These are phyloP conservation scores for Suhomyces kunorum DNA, from an alignment of 1,139 yeast species.

Conservation along the genomic window DNA sequence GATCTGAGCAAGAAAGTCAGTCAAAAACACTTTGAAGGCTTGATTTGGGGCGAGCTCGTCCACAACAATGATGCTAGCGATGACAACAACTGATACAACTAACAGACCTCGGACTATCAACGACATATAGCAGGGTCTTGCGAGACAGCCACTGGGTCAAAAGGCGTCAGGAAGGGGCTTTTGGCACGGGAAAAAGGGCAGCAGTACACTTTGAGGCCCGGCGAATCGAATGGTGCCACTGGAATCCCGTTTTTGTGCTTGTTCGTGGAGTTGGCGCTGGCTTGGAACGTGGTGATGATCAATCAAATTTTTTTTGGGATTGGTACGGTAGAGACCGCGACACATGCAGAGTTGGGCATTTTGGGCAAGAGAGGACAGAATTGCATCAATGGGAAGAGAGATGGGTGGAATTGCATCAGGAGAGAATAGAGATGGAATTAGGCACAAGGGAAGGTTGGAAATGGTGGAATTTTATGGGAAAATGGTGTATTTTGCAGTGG, in stretches of 20 bases:
- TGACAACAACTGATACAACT: not conserved
- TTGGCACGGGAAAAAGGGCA: not conserved
- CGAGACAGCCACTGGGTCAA: conserved; percentile 1
- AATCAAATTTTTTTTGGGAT: conserved; percentile 5
- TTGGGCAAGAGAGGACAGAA: no score
- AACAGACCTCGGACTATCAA: conserved; percentile 3
- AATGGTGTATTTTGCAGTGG: no score
- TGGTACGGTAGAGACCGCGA: conserved; percentile 3
- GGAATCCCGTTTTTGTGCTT: not conserved
- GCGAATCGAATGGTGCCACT: not conserved
- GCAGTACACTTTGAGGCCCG: not conserved
- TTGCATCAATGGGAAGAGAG: not conserved
- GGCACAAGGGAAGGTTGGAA: no score
- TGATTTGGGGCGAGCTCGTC: not conserved
- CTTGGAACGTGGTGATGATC: not conserved
- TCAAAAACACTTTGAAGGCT: conserved; percentile 4
- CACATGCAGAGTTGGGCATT: not conserved
- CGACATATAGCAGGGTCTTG: conserved; percentile 7
- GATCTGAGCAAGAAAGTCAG: conserved; percentile 2
- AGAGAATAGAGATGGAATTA: no score
- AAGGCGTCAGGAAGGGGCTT: not conserved
- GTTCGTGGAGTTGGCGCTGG: not conserved
- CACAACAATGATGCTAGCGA: not conserved
- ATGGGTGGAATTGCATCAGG: no score
- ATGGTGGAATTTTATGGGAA: no score